These are phyloP conservation scores for Moesziomyces sp. DNA, from an alignment of 1,284 basidiomycete genomes.

Conservation along the genomic window DNA sequence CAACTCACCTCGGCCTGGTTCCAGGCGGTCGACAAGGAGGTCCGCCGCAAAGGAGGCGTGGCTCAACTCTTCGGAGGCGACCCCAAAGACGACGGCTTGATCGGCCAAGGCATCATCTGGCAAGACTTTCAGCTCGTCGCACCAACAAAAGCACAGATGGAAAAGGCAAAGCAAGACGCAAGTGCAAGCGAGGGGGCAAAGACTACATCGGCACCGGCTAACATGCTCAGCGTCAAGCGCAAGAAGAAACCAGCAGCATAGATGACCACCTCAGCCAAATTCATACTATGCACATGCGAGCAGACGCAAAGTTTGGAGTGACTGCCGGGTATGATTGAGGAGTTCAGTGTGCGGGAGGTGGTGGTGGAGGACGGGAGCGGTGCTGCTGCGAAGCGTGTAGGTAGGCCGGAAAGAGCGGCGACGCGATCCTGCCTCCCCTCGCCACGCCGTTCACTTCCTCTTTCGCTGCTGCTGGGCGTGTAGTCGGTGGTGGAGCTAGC, in stretches of 20 bases:
- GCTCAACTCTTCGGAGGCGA: conserved; percentile 3
- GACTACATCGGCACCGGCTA: conserved; percentile 4
- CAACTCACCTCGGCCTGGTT: conserved; percentile 50
- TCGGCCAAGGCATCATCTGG: conserved; percentile 46
- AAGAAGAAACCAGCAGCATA: conserved; percentile 40
- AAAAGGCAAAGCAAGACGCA: conserved; percentile 18
- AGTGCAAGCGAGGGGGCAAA: background rate
- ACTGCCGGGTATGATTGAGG: background rate
- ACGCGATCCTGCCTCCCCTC: conserved; percentile 28
- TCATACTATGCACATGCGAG: no score
- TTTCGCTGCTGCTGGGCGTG: no score
- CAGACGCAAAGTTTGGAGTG: no score
- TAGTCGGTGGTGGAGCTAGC: background rate
- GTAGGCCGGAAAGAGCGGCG: conserved; percentile 42
- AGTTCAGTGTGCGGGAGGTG: background rate
- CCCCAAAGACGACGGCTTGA: conserved; percentile 4
- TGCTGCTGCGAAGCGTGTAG: conserved; percentile 26
- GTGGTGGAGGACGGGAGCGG: conserved; percentile 3
- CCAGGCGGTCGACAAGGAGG: conserved; percentile 46
- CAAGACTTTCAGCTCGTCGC: conserved; percentile 24
- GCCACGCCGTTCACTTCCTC: background rate
- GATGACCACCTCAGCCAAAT: no score
- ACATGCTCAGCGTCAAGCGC: conserved; percentile 45
- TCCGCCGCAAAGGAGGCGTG: conserved; percentile 51
- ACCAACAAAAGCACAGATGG: conserved; percentile 23